Conservation (phyloP, 495 filamentous ascomycete species). For the Neohortaea acidophila region DNA sequence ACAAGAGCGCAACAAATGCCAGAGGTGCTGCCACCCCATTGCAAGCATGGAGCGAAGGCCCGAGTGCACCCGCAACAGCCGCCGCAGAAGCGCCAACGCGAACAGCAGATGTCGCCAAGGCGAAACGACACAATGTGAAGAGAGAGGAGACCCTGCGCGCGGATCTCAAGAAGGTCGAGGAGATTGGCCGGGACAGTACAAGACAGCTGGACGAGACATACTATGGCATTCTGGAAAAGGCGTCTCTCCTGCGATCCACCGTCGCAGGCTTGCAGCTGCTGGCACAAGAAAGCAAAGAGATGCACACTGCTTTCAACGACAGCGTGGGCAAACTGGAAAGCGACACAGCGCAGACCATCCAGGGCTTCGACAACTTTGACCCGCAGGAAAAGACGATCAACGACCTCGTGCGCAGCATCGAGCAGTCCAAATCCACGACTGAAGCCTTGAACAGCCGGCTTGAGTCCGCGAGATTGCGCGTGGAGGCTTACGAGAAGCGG, state of each 20-base stretch:
- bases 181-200: slow-evolving; percentile 28
- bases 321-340: slow-evolving; percentile 44
- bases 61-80: slow-evolving; percentile 1
- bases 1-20: slow-evolving; percentile 4
- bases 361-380: slow-evolving; percentile 49
- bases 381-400: slow-evolving; percentile 54
- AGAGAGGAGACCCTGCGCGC: slow-evolving; percentile 12
- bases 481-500: slow-evolving; percentile 55
- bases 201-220: slow-evolving; percentile 73
- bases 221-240: slow-evolving; percentile 66
- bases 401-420: slow-evolving; percentile 49
- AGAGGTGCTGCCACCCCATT: slow-evolving; percentile 1
- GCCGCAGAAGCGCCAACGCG: not conserved
- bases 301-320: slow-evolving; percentile 46
- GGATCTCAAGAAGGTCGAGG: slow-evolving; percentile 13
- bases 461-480: slow-evolving; percentile 44
- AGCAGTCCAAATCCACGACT: slow-evolving; percentile 45
- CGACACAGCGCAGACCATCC: slow-evolving; percentile 51
- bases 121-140: slow-evolving; percentile 9
- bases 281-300: slow-evolving; percentile 41
- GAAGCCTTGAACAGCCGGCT: slow-evolving; percentile 50
- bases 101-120: slow-evolving; percentile 8
- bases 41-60: slow-evolving; percentile 1
- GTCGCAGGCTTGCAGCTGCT: slow-evolving; percentile 56
- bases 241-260: slow-evolving; percentile 51